Base-by-base conservation (phyloP, 2,329 filamentous ascomycete species). In the Pseudogymnoascus sp. region DNA sequence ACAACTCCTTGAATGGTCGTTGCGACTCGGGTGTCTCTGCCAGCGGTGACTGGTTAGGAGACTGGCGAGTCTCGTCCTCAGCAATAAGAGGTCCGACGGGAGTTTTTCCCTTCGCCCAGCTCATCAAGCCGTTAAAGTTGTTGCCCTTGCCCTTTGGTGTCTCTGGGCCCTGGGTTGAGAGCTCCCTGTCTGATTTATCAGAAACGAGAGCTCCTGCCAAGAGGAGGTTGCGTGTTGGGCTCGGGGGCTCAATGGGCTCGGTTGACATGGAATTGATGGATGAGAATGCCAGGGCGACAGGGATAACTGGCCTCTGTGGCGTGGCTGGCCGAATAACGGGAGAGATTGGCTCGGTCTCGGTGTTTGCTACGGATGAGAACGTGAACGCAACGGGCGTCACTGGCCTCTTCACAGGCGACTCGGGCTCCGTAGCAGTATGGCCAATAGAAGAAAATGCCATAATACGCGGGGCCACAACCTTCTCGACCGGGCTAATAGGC, bases 61-160 rank as follows among this genome's bases (percentile, higher is more conserved):
- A 81, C 67, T 87, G 83, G 44, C 81, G 78, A 2, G 84, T 85
- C 66, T 85, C 83, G 69, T 90, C 87, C 71, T 89, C 86, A 2
- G 84, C 84, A 71, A 89, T 86, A 61, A 83, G 70, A 8, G 79
- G 78, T 0, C 76, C 73, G 3, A 71, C 66, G 1, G 75, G 69
- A 19, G 74, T 72, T 64, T 76, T 77, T 40, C 71, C 72, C 68
- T 78, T 81, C 64, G 77, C 77, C 69, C 79, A 78, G 64, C 78
- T 74, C 71, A 79, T 73, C 60, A 80, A 74, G 50, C 75, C 75
- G 64, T 81, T 74, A 64, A 79, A 73, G 13, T 38, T 40, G 8
- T 38, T 42, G 9, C 13, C 33, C 72, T 74, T 68, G 74, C 73
- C 70, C 72, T 76, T 70, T 11, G 79, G 75, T 19, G 77, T 77